Evolutionary conservation across 306 rosid species (phyloP).

Genomic region (Calophaca sinica): DNA sequence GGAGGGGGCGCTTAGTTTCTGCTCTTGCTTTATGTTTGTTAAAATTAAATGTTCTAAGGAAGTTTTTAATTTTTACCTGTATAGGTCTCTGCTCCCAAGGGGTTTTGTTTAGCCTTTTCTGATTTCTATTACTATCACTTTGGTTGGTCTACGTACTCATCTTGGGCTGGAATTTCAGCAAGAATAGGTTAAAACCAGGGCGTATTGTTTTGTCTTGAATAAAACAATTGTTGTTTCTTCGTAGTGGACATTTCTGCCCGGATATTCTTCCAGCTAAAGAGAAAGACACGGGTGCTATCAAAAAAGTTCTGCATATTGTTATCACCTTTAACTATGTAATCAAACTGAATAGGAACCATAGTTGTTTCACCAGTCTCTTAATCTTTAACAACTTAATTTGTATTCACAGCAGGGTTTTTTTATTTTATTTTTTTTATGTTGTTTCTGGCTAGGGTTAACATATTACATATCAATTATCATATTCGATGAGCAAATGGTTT

Average conservation of each 20-base stretch:
- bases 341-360: conserved; percentile 3
- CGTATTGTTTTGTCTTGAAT: background rate
- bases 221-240: background rate
- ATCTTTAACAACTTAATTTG: too few species aligned
- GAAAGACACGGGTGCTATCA: background rate
- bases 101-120: conserved; percentile 35
- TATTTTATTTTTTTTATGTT: background rate
- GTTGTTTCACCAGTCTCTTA: background rate
- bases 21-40: background rate
- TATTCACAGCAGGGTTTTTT: background rate
- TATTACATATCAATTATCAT: background rate
- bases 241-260: background rate
- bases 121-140: conserved; percentile 4
- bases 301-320: background rate
- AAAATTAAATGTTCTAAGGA: conserved; percentile 25
- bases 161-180: conserved; percentile 32
- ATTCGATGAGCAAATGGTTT: conserved; percentile 23
- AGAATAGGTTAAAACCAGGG: background rate
- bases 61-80: conserved; percentile 17
- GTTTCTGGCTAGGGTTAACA: conserved; percentile 27
- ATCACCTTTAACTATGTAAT: conserved; percentile 8
- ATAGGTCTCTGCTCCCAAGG: conserved; percentile 29
- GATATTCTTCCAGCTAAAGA: background rate
- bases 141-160: background rate
- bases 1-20: background rate